phyloP scores from a whole-genome alignment of 1,284 basidiomycete species.

The Irpex sp. region DNA sequence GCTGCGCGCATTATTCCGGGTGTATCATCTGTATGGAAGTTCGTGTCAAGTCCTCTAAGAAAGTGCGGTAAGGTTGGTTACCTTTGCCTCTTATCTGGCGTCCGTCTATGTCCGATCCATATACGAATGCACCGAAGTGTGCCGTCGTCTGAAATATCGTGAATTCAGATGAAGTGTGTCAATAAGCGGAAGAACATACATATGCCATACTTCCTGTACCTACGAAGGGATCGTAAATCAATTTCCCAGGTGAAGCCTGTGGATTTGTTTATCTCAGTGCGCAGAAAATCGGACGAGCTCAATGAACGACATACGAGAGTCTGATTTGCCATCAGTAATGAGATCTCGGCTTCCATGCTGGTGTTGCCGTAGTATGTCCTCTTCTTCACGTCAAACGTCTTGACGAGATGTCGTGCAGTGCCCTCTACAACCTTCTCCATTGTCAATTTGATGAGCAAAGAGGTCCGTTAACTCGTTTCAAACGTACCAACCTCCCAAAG shows the following conservation, averaged over 20 bases:
- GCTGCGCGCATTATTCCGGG: conserved; percentile 88
- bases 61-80: conserved; percentile 26
- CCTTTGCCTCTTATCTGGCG: conserved; percentile 96
- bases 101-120: conserved; percentile 97
- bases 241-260: conserved; percentile 87
- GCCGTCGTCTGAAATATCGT: conserved; percentile 71
- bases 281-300: not conserved
- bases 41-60: conserved; percentile 16
- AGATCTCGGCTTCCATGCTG: conserved; percentile 97
- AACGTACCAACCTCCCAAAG: conserved; percentile 89
- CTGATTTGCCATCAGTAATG: conserved; percentile 96
- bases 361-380: conserved; percentile 95
- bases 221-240: conserved; percentile 96
- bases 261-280: conserved; percentile 8
- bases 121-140: conserved; percentile 89
- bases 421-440: conserved; percentile 73
- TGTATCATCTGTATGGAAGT: conserved; percentile 42
- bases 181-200: conserved; percentile 46
- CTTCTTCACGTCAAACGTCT: conserved; percentile 90
- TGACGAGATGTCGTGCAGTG: conserved; percentile 74
- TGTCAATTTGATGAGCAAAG: conserved; percentile 3
- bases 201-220: conserved; percentile 98
- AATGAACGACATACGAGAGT: conserved; percentile 66
- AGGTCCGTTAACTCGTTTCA: conserved; percentile 6
- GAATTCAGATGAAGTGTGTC: not conserved